These are phyloP conservation scores for Globisporangium mamillatum DNA, from an alignment of 352 stramenopile genomes.

Conservation along the genomic window DNA sequence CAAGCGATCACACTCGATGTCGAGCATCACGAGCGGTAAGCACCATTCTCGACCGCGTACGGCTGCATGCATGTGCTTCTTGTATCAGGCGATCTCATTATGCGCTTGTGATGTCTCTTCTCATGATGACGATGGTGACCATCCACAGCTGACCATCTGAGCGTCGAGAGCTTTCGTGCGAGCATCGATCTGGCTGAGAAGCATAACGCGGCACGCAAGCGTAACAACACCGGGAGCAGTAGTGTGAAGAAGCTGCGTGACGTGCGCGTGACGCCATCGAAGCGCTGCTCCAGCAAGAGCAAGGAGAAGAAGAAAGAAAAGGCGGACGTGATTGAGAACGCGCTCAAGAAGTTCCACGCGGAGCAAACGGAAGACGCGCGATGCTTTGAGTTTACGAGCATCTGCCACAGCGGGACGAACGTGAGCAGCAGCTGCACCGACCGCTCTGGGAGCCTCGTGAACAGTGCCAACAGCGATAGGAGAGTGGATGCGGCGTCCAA, in stretches of 20 bases:
- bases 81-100: not conserved
- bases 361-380: slow-evolving; percentile 23
- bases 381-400: slow-evolving; percentile 53
- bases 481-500: slow-evolving; percentile 14
- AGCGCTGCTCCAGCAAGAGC: slow-evolving; percentile 43
- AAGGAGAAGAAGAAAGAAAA: slow-evolving; percentile 58
- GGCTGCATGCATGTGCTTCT: not conserved
- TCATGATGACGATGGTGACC: not conserved
- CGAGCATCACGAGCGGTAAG: slow-evolving; percentile 31
- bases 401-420: slow-evolving; percentile 23
- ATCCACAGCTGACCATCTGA: slow-evolving; percentile 17
- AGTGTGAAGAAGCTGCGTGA: slow-evolving; percentile 23
- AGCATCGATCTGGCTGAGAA: slow-evolving; percentile 21
- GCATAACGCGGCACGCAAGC: slow-evolving; percentile 17
- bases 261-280: slow-evolving; percentile 37
- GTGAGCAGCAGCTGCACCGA: slow-evolving; percentile 9
- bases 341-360: slow-evolving; percentile 48
- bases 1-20: slow-evolving; percentile 56
- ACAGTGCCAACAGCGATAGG: slow-evolving; percentile 14
- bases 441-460: slow-evolving; percentile 9
- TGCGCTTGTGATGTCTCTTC: not conserved
- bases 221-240: slow-evolving; percentile 13
- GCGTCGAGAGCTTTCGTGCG: slow-evolving; percentile 19
- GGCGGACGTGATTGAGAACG: slow-evolving; percentile 57
- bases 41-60: not conserved